Base-by-base conservation (phyloP, 164 flowering plant species). In the Vitis rotundifolia region DNA sequence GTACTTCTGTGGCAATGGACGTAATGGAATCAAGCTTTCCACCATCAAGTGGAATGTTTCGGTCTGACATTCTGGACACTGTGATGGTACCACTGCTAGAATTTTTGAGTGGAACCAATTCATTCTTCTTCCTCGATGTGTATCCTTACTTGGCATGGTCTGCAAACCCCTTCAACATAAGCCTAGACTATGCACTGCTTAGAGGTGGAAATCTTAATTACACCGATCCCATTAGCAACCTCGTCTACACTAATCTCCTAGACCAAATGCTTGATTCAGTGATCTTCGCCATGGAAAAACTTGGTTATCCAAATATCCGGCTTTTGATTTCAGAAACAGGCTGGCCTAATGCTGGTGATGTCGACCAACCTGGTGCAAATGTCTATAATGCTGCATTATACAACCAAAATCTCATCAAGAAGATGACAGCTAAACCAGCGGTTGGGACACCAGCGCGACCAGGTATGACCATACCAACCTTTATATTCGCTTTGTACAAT, bases 1-100 rank as follows among this genome's bases (percentile, higher is more conserved):
- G 90, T 3, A 87, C 94, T 4, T 82, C 91, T 0, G 11, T 86
- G 2, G 94, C 94, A 50, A 87, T 89, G 89, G 94, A 89, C 74
- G 68, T 82, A 5, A 12, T 89, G 15, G 67, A 72, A 15, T 53
- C 84, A 0, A 61, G 82, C 0, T 87, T 78, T 64, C 93, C 93
- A 1, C 94, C 94, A 9, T 89, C 94, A 2, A 75, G 31, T 47
- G 89, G 82, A 1, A 57, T 53, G 1, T 87, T 89, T 59, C 67
- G 84, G 63, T 8, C 77, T 8, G 88, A 85, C 7, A 65, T 86
- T 1, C 48, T 79, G 1, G 58, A n/a, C 3, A 6, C 71, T 1
- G 81, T 88, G 22, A 71, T 89, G 71, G 4, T 22, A 0, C 85
- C 89, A 8, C 44, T 89, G 68, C 72, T 89, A 5, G 22, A 74